These are phyloP conservation scores for Sphenostylis stenocarpa DNA, from an alignment of 306 rosid genomes.

Conservation along the genomic window DNA sequence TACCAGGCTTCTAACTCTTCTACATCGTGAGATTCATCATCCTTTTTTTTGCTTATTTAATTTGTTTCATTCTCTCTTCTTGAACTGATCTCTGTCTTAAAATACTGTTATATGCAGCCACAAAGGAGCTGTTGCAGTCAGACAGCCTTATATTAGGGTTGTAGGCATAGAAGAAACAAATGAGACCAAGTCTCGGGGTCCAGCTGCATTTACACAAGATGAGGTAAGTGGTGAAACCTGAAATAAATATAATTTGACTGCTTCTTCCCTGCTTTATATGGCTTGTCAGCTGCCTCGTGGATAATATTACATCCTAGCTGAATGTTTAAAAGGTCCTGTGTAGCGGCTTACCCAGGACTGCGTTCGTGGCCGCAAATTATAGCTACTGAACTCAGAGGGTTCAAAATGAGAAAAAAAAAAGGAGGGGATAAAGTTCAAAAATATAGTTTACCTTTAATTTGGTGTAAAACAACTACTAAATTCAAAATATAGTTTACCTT, in stretches of 20 bases:
- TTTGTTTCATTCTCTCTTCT: not conserved
- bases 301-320: not conserved
- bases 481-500: no score
- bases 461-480: not conserved
- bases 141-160: slow-evolving; percentile 95
- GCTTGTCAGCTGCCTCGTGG: slow-evolving; percentile 1
- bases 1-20: slow-evolving; percentile 86
- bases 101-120: slow-evolving; percentile 52
- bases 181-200: slow-evolving; percentile 76
- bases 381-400: no score
- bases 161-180: slow-evolving; percentile 88
- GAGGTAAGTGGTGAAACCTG: slow-evolving; percentile 57
- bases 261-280: slow-evolving; percentile 18
- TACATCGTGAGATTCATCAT: slow-evolving; percentile 55
- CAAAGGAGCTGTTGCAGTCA: slow-evolving; percentile 94
- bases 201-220: slow-evolving; percentile 63
- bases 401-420: no score
- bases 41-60: slow-evolving; percentile 13
- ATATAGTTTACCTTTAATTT: no score
- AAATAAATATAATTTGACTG: slow-evolving; percentile 10
- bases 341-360: no score
- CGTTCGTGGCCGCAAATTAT: no score
- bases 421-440: no score
- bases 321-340: not conserved
- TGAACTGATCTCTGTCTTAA: slow-evolving; percentile 7